phyloP scores from a whole-genome alignment of 768 basidiomycete species.

The Scleroderma citrinum region DNA sequence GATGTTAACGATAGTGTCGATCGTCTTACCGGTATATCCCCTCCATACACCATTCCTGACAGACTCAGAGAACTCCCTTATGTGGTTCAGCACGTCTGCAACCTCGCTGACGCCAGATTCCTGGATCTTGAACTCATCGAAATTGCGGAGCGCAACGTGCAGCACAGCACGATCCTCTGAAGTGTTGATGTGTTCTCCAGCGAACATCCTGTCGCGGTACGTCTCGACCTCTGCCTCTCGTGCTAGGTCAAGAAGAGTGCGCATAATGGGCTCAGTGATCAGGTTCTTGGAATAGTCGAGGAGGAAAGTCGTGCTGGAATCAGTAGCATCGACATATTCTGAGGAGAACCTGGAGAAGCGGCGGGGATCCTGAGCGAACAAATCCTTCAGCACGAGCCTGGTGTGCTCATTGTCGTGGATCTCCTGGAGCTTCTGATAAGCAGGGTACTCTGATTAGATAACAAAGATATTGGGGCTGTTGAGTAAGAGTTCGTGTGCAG shows the following conservation, averaged over 20 bases:
- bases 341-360: conserved; percentile 85
- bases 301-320: conserved; percentile 73
- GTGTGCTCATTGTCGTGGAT: conserved; percentile 69
- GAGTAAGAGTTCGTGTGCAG: not conserved
- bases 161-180: conserved; percentile 96
- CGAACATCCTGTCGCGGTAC: conserved; percentile 88
- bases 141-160: conserved; percentile 85
- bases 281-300: conserved; percentile 98
- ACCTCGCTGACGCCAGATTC: conserved; percentile 86
- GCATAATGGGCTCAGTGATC: conserved; percentile 79
- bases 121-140: conserved; percentile 69
- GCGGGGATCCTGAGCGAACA: conserved; percentile 82
- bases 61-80: conserved; percentile 81
- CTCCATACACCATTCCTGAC: conserved; percentile 89
- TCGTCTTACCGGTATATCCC: conserved; percentile 94
- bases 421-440: conserved; percentile 89
- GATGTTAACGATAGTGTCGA: conserved; percentile 95
- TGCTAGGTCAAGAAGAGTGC: conserved; percentile 71
- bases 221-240: conserved; percentile 83
- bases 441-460: conserved; percentile 59
- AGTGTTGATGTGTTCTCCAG: conserved; percentile 96
- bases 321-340: conserved; percentile 61
- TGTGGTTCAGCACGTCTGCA: conserved; percentile 76
- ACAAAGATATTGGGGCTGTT: not conserved
- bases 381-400: conserved; percentile 82